Base-by-base conservation (phyloP, 2,329 filamentous ascomycete species). In the Aspergillus jensenii region DNA sequence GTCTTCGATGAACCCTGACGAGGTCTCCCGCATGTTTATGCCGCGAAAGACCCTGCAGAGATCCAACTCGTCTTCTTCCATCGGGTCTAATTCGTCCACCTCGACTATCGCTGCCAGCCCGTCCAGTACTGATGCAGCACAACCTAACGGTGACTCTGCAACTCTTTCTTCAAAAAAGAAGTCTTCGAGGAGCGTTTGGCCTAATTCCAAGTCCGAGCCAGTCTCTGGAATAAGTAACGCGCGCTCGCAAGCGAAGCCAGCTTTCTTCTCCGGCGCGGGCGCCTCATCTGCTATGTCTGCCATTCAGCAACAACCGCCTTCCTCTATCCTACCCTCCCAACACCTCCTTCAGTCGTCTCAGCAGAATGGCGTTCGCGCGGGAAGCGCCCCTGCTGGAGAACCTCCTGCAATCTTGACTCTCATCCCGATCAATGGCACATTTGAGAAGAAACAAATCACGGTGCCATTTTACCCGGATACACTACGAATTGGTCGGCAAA, bases 401-500 rank as follows among this genome's bases (percentile, higher is more conserved):
- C 84, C 85, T 6, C 86, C 90, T 52, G 91, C 92, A 0, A 87
- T 97, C 21, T 83, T 97, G 43, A 91, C 92, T 61, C 84, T 99
- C 5, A 79, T 93, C 6, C 96, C 95, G 0, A 86, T 98, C 68
- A 99, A 99, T 71, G 91, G 91, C 58, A 98, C 93, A 1, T 99
- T 99, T 72, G 95, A 98, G 74, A 88, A 92, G 69, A 99, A 99
- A 78, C 95, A 93, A 44, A 98, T 99, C 67, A 90, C 85, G 35
- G 91, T 99, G 2, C 95, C 95, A 0, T 96, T 90, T 72, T 90
- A 86, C 63, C 95, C 95, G n/a, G 93, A 98, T n/a, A 89, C 90
- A 41, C 81, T 99, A 50, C 88, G 92, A 62, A 96, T 99, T 70
- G 95, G 95, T 45, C 89, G 95, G 48, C 95, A 99, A 76, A 99